A percentile compares a stretch with the other conserved stretches of the same genome.
These are phyloP conservation scores for Carnegiea gigantea DNA, from an alignment of 179 eudicot species.

Conservation along the genomic window DNA sequence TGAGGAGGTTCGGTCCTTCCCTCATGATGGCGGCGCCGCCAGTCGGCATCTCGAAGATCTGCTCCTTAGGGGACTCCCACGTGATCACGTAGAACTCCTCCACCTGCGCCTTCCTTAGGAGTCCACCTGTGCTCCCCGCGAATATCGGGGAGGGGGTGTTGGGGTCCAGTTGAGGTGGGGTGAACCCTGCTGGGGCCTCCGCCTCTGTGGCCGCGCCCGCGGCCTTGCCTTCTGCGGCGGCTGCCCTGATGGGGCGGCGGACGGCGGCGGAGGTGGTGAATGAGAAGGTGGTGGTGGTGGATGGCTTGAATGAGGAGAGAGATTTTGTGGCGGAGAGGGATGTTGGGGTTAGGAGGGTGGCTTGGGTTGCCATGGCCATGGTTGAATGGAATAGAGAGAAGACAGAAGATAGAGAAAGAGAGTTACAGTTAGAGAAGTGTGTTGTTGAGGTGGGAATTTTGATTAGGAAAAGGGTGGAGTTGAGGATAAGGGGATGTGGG, in stretches of 20 bases:
- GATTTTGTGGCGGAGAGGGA: constrained; percentile 35
- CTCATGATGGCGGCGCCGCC: constrained; percentile 96
- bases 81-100: constrained; percentile 97
- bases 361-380: constrained; percentile 96
- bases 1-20: constrained; percentile 82
- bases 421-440: background rate
- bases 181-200: constrained; percentile 83
- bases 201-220: background rate
- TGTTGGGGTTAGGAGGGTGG: constrained; percentile 65
- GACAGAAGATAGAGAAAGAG: background rate
- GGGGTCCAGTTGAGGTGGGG: constrained; percentile 92
- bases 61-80: constrained; percentile 85
- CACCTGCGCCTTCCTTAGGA: constrained; percentile 82
- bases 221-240: constrained; percentile 35
- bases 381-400: background rate
- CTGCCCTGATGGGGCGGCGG: constrained; percentile 40
- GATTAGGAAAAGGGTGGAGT: constrained; percentile 20
- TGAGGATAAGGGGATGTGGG: constrained; percentile 59
- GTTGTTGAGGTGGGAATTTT: constrained; percentile 9
- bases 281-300: constrained; percentile 32
- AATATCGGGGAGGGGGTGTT: constrained; percentile 89
- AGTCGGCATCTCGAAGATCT: constrained; percentile 93
- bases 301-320: constrained; percentile 44
- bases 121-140: constrained; percentile 91
- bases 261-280: constrained; percentile 25